A percentile compares a stretch with the other conserved stretches of the same genome.
These are phyloP conservation scores for Cytospora mali DNA, from an alignment of 2,329 filamentous ascomycete genomes.

Conservation along the genomic window DNA sequence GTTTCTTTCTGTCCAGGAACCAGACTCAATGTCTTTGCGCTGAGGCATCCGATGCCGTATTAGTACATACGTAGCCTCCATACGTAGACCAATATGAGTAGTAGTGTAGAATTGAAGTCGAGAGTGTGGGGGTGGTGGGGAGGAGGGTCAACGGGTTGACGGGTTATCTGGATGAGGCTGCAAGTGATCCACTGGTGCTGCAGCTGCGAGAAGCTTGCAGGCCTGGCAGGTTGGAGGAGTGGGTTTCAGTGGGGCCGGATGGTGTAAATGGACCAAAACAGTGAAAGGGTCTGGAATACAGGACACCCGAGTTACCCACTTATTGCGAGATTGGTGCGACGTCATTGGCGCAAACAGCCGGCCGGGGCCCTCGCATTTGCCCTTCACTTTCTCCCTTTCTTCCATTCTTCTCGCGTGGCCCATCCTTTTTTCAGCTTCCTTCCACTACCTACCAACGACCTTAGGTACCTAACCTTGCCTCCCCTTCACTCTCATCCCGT, in stretches of 20 bases:
- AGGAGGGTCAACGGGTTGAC: not conserved
- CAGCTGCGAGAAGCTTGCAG: not conserved
- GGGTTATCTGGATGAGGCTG: not conserved
- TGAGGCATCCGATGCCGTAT: no score
- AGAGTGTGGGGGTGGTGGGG: not conserved
- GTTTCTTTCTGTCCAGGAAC: no score
- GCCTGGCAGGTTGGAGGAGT: not conserved
- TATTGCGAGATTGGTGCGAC: not conserved
- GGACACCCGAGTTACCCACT: no score
- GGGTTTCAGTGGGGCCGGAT: not conserved
- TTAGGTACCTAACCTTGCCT: not conserved
- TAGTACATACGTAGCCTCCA: no score
- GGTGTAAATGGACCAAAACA: not conserved
- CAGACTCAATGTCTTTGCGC: no score
- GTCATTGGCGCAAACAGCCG: not conserved
- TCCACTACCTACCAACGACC: constrained; percentile 19
- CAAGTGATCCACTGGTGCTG: constrained; percentile 1
- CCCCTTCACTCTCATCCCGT: constrained; percentile 14
- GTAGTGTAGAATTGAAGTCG: not conserved
- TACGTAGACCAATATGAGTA: no score
- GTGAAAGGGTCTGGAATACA: not conserved
- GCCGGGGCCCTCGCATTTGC: not conserved
- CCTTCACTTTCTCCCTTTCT: constrained; percentile 23
- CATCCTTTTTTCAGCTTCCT: constrained; percentile 25
- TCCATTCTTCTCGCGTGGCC: constrained; percentile 24